These are phyloP conservation scores for Pseudocercospora cruenta DNA, from an alignment of 2,329 filamentous ascomycete species.

Conservation along the genomic window DNA sequence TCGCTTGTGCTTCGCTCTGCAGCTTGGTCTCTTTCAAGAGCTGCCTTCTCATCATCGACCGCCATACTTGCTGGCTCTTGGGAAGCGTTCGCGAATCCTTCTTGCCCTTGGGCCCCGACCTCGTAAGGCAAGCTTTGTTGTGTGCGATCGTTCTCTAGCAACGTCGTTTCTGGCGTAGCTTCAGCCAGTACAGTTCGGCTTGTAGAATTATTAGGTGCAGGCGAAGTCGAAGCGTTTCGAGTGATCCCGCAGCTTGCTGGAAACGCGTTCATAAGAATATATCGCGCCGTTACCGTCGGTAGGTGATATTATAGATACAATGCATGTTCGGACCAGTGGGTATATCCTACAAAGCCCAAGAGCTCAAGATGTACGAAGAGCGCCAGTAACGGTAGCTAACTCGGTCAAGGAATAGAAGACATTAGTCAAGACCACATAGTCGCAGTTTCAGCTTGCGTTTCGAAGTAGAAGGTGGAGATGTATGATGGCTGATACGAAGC, in stretches of 20 bases:
- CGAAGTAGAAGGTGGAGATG: neutral
- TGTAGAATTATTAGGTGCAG: neutral
- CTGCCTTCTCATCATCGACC: slow-evolving; percentile 5
- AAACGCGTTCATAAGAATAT: slow-evolving; percentile 1
- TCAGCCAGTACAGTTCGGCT: neutral
- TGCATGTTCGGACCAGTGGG: neutral
- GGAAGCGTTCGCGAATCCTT: neutral
- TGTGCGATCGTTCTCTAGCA: neutral
- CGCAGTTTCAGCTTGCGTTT: slow-evolving; percentile 7
- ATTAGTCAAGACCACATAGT: slow-evolving; percentile 4
- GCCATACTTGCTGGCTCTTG: neutral
- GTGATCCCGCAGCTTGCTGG: slow-evolving; percentile 6
- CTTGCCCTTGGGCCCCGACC: neutral
- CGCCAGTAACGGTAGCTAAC: neutral
- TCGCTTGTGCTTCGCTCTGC: neutral
- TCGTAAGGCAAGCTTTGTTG: neutral
- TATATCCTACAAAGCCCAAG: neutral
- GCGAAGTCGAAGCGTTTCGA: slow-evolving; percentile 1
- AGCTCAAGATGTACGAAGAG: neutral
- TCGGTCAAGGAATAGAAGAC: neutral
- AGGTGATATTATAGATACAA: neutral
- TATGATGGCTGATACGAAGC: neutral
- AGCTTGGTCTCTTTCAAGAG: slow-evolving; percentile 8
- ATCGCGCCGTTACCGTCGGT: neutral
- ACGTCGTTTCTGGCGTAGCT: neutral